Base-by-base conservation (phyloP, 805 yeast species). In the Barnettozyma populi region DNA sequence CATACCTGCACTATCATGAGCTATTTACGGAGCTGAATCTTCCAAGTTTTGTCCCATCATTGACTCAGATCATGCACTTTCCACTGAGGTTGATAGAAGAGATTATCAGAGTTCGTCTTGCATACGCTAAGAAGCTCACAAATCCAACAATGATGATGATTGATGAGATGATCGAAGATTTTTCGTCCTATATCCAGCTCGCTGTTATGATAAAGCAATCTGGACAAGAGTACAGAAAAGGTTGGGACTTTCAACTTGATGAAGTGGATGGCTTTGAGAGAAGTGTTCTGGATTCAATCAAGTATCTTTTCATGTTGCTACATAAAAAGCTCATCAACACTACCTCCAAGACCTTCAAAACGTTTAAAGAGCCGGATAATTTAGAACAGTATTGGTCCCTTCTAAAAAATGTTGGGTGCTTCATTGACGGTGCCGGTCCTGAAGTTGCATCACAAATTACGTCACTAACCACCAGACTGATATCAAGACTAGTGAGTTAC, bases 81-180 rank as follows among this genome's bases (percentile, higher is more conserved):
- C 97, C 98, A 0, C 73, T 88, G 57, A 80, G 79, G 52, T 70
- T 94, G 40, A 82, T 90, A 57, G 84, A 83, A 58, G 96, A 88
- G 57, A 77, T 88, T 44, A 84, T 90, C 38, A 75, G 76, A 32
- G 77, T 86, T 37, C 75, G 97, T 54, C 70, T 92, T 40, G 70
- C 75, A 2, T 90, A 87, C 62, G 96, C 97, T 2, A 74, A 78
- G 62, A 85, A 84, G 59, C 67, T 92, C 42, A 79, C 76, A 45
- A 86, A 84, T 57, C 96, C 97, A 2, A 90, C 97, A 0, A 79
- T 90, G 81, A 86, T 89, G 90, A 87, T 89, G 83, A 87, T 94
- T 56, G 99, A 94, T 65, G 97, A 92, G 66, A 84, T 89, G 76
- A 78, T 92, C 51, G 90, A 80, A 41, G 96, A 89, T 62, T 85